Evolutionary conservation across 345 rosid genomes (phyloP), one percentile per base, ranked within the genome.

Genomic region (Jatropha curcas): DNA sequence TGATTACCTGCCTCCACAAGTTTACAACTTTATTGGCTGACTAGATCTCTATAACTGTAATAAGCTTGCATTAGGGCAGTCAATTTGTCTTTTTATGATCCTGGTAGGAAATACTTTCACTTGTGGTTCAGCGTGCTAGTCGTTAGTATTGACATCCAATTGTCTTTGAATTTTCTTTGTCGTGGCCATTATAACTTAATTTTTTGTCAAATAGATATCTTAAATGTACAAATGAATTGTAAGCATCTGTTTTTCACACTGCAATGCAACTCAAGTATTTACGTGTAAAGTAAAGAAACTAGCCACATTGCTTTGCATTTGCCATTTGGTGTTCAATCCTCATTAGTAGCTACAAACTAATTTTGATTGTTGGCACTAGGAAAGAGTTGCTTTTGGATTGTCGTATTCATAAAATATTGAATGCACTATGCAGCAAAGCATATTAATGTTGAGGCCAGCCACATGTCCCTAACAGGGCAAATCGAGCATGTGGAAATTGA

Each of bases 311-410:
- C 35, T 31, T 7, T 25, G 55, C 0, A 14, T 16, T 6, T 19
- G 28, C 37, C 0, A 14, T 16, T 6, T 19, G 28, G 28, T 61
- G 27, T 41, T 35, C 45, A 34, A 61, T 20, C 56, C 1, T 57
- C 41, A 39, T 27, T 20, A 19, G 2, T 25, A 7, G 1, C 27
- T 17, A 4, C 58, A 39, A 16, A n/a, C n/a, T 34, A 20, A 71
- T 60, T 61, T 34, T 61, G 48, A 34, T 34, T 22, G 34, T 10
- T 72, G 68, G 51, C 39, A n/a, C 41, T 56, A 52, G 27, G 60
- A 25, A 67, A 50, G 16, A 31, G 48, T 10, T 68, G 27, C n/a
- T 34, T 13, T 33, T 22, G 48, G 59, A 68, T 53, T 12, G 50
- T 35, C 33, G 13, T 35, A 25, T 2, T 22, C 22, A 22, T 12